Evolutionary conservation across 345 rosid species (phyloP), one percentile per base, ranked within the genome.

Genomic region (Gossypium thurberi): DNA sequence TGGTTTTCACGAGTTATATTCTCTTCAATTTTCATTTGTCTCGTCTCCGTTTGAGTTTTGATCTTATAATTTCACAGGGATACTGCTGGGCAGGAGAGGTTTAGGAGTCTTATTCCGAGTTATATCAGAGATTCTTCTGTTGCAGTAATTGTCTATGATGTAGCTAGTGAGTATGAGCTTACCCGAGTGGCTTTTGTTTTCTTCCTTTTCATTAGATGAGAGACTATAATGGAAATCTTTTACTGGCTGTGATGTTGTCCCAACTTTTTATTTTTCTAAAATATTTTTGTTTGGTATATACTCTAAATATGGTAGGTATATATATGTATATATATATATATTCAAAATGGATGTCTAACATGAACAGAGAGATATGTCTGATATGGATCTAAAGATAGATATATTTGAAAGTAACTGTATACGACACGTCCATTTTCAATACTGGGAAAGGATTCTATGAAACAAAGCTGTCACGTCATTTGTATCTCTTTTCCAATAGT

Each of bases 81-180:
- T 75, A 93, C 98, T 66, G 98, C 98, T 0, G 98, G 98, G 44
- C 96, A 94, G 75, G 98, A 94, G 88, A 90, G 98, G 63, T 91
- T 94, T 71, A 80, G 98, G 78, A 94, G 98, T 85, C 90, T 91
- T 43, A 94, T 94, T 71, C 98, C 98, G 12, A 94, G 98, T 80
- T 94, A 94, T 75, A 94, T 91, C 59, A 82, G 96, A 82, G 98
- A 94, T 81, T 94, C 98, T 69, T 94, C 98, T 48, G 96, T 94
- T 65, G 98, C 98, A 71, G 97, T 94, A 28, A 87, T 94, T 50
- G 97, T 88, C 71, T 94, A 94, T 80, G 98, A 94, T 80, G 97
- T 94, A 74, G 90, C 97, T 7, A 94, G 98, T 90, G 72, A 88
- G 91, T 84, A 68, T 74, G 14, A 56, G 46, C 25, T 68, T 14